phyloP scores from a whole-genome alignment of 345 rosid species.

The Salix purpurea region DNA sequence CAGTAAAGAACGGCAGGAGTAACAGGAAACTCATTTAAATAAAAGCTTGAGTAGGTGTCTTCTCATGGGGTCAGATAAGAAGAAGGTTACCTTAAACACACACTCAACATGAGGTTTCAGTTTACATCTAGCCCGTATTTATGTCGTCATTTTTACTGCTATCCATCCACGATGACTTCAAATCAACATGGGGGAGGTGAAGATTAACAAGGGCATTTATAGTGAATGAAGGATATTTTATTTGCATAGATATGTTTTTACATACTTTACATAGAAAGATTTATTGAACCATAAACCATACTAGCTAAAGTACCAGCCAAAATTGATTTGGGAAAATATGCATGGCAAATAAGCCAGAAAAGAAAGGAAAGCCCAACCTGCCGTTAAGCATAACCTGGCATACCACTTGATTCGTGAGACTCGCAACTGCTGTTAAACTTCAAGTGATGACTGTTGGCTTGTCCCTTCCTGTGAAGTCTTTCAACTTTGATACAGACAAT shows the following conservation, averaged over 20 bases:
- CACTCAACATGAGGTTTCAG: neutral
- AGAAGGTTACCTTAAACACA: neutral
- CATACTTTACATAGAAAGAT: constrained; percentile 17
- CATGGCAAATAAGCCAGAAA: constrained; percentile 8
- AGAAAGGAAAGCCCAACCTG: constrained; percentile 25
- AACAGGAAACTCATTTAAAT: neutral
- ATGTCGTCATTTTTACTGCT: neutral
- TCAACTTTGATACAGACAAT: constrained; percentile 75
- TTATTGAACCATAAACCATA: constrained; percentile 19
- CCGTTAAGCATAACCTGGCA: constrained; percentile 18
- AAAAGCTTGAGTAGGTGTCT: neutral
- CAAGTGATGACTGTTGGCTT: constrained; percentile 93
- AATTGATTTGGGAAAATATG: constrained; percentile 25
- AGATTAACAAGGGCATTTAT: neutral
- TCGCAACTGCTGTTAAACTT: neutral
- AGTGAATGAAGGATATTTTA: constrained; percentile 4
- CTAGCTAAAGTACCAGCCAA: constrained; percentile 30
- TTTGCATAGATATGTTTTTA: constrained; percentile 6
- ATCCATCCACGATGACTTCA: neutral
- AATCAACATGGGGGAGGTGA: neutral
- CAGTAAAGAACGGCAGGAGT: neutral
- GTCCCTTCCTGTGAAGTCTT: constrained; percentile 87
- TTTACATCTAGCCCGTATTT: neutral
- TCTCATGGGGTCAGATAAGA: neutral
- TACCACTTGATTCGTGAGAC: constrained; percentile 9